Evolutionary conservation across 768 basidiomycete genomes (phyloP), one percentile per base, ranked within the genome.

Genomic region (Boletus subparvulus): DNA sequence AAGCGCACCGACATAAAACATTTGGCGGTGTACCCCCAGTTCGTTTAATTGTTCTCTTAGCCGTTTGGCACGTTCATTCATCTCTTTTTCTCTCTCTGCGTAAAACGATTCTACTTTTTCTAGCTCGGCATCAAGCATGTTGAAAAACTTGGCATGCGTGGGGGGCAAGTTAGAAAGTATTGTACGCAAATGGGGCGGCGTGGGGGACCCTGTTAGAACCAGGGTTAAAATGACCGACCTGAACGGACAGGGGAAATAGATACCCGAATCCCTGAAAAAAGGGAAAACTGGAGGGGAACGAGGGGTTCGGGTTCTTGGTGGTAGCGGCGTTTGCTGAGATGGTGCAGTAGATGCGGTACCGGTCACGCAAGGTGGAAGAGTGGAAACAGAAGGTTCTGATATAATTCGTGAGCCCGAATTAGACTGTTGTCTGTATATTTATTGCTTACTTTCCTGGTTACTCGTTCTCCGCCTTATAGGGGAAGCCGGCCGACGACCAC

Each of bases 21-120:
- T 65, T 50, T 77, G 79, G 33, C 83, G 75, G 70, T 92, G 92
- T 51, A 86, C 83, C 28, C 77, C 76, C 4, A 97, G 80, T 64
- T 92, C 90, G 6, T 80, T 71, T 19, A 95, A 78, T 65, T 96
- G 94, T 36, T 78, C 76, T 54, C 82, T 79, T 9, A 98, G 73
- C 30, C 71, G 52, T 30, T 74, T 64, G 16, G 77, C 76, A 19
- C 78, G 79, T 4, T 66, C 66, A 3, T 71, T 73, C 82, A 82
- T 86, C 72, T 81, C 84, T 50, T 77, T 77, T 73, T 86, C 94
- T 26, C 85, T 79, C 24, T 83, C 84, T 4, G 80, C 64, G 68
- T 91, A 98, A 71, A 98, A 98, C 0, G 75, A 72, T 58, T 93
- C 91, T 4, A 97, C 84, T 68, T 95, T 96, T 14, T 89, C 85